These are phyloP conservation scores for Auricularia auricula-judae DNA, from an alignment of 768 basidiomycete genomes.

Conservation along the genomic window DNA sequence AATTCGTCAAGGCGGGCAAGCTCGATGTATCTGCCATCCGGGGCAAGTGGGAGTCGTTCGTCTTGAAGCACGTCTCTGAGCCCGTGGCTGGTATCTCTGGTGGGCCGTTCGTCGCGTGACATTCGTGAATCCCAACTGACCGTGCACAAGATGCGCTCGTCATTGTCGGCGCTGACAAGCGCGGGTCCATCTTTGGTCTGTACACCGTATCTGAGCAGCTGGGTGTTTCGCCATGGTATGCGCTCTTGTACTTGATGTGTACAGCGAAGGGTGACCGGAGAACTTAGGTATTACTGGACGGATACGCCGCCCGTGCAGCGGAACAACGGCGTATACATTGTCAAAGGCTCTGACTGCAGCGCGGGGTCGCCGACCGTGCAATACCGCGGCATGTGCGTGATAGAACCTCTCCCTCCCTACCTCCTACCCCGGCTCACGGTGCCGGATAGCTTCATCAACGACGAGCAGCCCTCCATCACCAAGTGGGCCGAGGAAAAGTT, in stretches of 20 bases:
- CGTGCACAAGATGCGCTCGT: constrained; percentile 47
- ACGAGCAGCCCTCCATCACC: constrained; percentile 61
- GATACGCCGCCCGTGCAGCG: constrained; percentile 49
- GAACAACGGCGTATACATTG: constrained; percentile 35
- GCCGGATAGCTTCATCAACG: constrained; percentile 43
- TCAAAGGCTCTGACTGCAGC: constrained; percentile 15
- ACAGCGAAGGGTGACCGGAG: background rate
- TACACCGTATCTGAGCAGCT: constrained; percentile 65
- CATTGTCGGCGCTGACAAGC: constrained; percentile 56
- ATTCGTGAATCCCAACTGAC: background rate
- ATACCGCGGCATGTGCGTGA: constrained; percentile 43
- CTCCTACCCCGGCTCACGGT: background rate
- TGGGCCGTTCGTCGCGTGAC: background rate
- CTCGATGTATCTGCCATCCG: constrained; percentile 46
- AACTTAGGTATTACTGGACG: constrained; percentile 47
- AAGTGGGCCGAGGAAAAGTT: constrained; percentile 64
- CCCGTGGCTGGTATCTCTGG: constrained; percentile 37
- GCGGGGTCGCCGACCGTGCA: constrained; percentile 60
- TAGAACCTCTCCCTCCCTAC: background rate
- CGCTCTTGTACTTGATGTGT: constrained; percentile 20
- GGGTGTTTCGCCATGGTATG: constrained; percentile 60
- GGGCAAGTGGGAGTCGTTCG: constrained; percentile 59
- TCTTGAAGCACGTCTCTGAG: constrained; percentile 39
- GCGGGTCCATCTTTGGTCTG: constrained; percentile 55
- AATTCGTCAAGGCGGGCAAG: constrained; percentile 39